Percentiles rank a stretch among this genome's conserved stretches.
Conservation (phyloP, 305 asterid species). For the Striga hermonthica region DNA sequence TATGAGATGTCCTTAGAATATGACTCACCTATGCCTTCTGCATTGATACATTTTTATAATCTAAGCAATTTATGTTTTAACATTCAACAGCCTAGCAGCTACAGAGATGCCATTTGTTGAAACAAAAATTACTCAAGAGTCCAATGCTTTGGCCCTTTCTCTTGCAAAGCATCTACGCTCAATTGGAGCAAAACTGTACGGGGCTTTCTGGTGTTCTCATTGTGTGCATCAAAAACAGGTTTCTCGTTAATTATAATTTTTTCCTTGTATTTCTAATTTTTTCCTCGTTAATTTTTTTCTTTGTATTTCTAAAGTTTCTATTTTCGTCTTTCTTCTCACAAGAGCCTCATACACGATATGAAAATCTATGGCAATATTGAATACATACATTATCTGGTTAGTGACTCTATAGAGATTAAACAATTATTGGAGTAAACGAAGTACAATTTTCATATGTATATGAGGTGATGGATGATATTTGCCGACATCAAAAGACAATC, state of each 20-base stretch:
- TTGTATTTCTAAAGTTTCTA: background rate
- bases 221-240: constrained; percentile 85
- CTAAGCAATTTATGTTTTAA: constrained; percentile 8
- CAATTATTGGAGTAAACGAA: background rate
- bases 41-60: background rate
- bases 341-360: background rate
- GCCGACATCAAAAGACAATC: background rate
- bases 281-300: constrained; percentile 3
- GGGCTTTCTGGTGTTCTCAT: constrained; percentile 97
- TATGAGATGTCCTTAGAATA: constrained; percentile 25
- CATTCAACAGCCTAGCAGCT: constrained; percentile 48
- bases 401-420: constrained; percentile 12
- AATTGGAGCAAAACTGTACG: constrained; percentile 76
- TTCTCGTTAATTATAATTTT: background rate
- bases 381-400: background rate
- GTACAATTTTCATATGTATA: background rate
- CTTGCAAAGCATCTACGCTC: constrained; percentile 77
- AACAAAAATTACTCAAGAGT: constrained; percentile 54
- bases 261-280: background rate
- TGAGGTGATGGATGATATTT: constrained; percentile 14
- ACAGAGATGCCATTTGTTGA: constrained; percentile 55
- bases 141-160: constrained; percentile 76
- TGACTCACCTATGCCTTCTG: constrained; percentile 22
- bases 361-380: background rate
- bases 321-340: constrained; percentile 9